Conservation (phyloP, 225 moss, liverwort and hornwort genomes). For the Bryum argenteum region DNA sequence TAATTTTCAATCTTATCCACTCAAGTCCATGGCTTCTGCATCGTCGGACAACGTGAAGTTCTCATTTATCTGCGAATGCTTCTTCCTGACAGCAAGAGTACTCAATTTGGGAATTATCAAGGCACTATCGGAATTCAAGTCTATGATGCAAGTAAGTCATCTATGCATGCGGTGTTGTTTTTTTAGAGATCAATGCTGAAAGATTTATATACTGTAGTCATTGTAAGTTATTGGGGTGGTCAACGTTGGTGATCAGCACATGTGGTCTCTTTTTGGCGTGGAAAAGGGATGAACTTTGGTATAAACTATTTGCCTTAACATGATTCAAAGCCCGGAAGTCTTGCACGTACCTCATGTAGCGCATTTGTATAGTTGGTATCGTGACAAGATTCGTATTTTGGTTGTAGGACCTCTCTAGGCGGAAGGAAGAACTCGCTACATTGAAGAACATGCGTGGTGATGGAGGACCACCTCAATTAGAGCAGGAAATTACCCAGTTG, state of each 20-base stretch:
- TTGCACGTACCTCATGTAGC: constrained; percentile 8
- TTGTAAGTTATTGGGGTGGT: neutral
- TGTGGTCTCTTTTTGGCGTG: constrained; percentile 1
- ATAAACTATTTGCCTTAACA: neutral
- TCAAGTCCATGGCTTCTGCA: constrained; percentile 54
- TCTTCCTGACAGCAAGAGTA: constrained; percentile 93
- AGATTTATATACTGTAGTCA: constrained; percentile 7
- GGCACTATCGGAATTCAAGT: constrained; percentile 86
- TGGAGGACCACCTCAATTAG: constrained; percentile 71
- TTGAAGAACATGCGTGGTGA: constrained; percentile 60
- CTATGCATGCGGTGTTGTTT: constrained; percentile 11
- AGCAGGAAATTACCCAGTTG: constrained; percentile 71
- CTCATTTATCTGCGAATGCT: constrained; percentile 92
- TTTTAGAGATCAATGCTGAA: neutral
- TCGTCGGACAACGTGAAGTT: constrained; percentile 63
- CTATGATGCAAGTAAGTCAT: constrained; percentile 67
- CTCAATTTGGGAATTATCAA: constrained; percentile 92
- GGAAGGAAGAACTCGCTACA: constrained; percentile 69
- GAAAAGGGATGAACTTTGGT: neutral
- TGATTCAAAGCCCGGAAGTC: neutral
- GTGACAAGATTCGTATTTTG: constrained; percentile 15
- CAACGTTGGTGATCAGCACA: constrained; percentile 1
- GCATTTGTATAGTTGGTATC: constrained; percentile 10
- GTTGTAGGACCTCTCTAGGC: constrained; percentile 74
- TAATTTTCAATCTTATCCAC: constrained; percentile 53